Evolutionary conservation across 495 filamentous ascomycete genomes (phyloP), one percentile per base, ranked within the genome.

Genomic region (Tuber magnatum): DNA sequence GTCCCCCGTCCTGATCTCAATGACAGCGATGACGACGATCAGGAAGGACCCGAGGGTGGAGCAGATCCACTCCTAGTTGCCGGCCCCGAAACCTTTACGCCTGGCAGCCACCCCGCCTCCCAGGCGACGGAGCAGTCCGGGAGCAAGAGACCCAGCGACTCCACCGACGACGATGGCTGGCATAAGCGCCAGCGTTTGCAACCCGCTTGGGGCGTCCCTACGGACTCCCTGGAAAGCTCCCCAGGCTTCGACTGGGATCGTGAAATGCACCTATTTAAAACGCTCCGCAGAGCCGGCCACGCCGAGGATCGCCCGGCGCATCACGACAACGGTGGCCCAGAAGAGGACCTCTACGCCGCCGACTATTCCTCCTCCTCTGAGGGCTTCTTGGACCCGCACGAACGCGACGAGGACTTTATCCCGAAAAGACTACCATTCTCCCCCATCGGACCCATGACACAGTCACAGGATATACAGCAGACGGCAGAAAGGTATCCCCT

Each of bases 311-410:
- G 8, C 48, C 0, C 51, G 2, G n/a, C 0, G 32, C 5, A 32
- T 28, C 3, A 10, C 51, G n/a, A 65, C 32, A 20, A 14, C 28
- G 3, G 14, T 7, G 14, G 0, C 28, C 3, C 3, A 1, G 28
- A 2, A 20, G 56, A 20, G 14, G 56, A 7, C 1, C 14, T 32
- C 51, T 32, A 51, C 46, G 22, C 22, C 7, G 20, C 24, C 24
- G 51, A 18, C 28, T 18, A 8, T 35, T 35, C 56, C 16, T 65
- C 56, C 56, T 32, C 28, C 14, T 65, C 56, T n/a, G 56, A 65
- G 16, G 56, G 56, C 56, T 65, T 65, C 56, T 65, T 65, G 28
- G 56, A 65, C 28, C 56, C 56, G 56, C 56, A 65, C 28, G 56
- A 65, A 28, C 56, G 56, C 28, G 56, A 65, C 56, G 56, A 18